A percentile compares a stretch with the other conserved stretches of the same genome.
Evolutionary conservation across 2,329 filamentous ascomycete genomes (phyloP).

Genomic region (Alternaria triticina): DNA sequence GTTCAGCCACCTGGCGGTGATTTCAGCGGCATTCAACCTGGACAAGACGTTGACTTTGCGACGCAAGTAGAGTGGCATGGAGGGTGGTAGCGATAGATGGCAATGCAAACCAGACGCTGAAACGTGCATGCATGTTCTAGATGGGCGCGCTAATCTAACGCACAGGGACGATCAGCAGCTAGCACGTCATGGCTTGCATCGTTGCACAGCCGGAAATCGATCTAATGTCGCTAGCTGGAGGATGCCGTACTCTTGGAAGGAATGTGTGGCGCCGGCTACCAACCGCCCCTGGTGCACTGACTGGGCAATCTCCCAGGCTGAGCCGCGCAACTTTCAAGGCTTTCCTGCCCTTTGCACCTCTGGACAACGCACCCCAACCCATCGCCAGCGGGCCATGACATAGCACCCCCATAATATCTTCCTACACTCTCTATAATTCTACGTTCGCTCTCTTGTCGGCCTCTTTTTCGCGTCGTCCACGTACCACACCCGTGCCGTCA

Average conservation of each 20-base stretch:
- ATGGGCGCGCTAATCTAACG: constrained; percentile 8
- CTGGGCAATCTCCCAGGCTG: constrained; percentile 4
- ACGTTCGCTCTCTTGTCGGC: not conserved
- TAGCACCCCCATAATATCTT: constrained; percentile 1
- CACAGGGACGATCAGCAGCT: constrained; percentile 5
- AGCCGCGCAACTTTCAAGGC: constrained; percentile 12
- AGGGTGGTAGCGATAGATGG: not conserved
- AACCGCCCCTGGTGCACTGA: constrained; percentile 22
- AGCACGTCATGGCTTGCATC: constrained; percentile 20
- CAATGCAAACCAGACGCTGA: not conserved
- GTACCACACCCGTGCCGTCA: constrained; percentile 1
- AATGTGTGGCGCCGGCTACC: constrained; percentile 13
- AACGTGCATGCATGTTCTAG: constrained; percentile 6
- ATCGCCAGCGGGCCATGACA: constrained; percentile 8
- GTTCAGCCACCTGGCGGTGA: constrained; percentile 76
- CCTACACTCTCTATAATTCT: not conserved
- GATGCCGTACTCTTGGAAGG: constrained; percentile 7
- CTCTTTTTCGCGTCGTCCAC: not conserved
- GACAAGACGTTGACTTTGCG: constrained; percentile 54
- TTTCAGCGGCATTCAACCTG: constrained; percentile 79
- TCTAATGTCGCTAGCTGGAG: constrained; percentile 9
- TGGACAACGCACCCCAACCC: constrained; percentile 2
- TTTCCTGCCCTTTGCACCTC: not conserved
- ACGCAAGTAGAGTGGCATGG: not conserved
- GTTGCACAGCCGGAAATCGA: constrained; percentile 7